phyloP scores from a whole-genome alignment of 2,329 filamentous ascomycete genomes.

The Aureobasidium sp. region DNA sequence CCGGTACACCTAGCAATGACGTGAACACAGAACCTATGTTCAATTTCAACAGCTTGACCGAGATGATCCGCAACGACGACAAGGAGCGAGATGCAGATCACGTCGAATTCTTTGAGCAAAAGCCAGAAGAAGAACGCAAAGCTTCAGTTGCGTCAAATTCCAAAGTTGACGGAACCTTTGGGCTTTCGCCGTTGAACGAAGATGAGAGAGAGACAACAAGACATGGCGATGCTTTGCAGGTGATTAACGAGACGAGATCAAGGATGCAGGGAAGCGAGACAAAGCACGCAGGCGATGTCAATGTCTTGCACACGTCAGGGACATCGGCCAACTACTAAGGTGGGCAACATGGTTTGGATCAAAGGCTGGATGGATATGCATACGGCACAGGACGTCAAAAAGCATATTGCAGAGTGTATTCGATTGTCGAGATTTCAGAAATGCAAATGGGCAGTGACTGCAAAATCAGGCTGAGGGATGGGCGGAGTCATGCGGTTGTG shows the following conservation, averaged over 20 bases:
- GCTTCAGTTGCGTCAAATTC: neutral
- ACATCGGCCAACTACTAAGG: neutral
- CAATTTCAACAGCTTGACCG: slow-evolving; percentile 81
- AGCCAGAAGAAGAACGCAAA: neutral
- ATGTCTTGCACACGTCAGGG: neutral
- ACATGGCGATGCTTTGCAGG: neutral
- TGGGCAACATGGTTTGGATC: neutral
- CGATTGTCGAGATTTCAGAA: neutral
- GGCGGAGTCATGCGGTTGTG: neutral
- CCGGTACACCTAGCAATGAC: slow-evolving; percentile 38
- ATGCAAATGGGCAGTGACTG: neutral
- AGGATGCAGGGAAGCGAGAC: neutral
- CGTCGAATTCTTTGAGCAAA: slow-evolving; percentile 28
- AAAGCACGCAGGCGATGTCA: slow-evolving; percentile 1
- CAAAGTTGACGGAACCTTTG: neutral
- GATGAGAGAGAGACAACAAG: neutral
- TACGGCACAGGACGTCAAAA: neutral
- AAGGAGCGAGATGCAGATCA: slow-evolving; percentile 32
- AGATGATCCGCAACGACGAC: slow-evolving; percentile 66
- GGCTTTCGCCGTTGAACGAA: neutral
- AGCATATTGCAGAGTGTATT: neutral
- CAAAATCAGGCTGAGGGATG: neutral
- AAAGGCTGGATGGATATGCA: neutral
- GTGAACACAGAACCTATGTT: slow-evolving; percentile 68
- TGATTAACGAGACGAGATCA: neutral